A percentile compares a stretch with the other conserved stretches of the same genome.
Conservation (phyloP, 495 filamentous ascomycete species). For the Echria macrotheca region DNA sequence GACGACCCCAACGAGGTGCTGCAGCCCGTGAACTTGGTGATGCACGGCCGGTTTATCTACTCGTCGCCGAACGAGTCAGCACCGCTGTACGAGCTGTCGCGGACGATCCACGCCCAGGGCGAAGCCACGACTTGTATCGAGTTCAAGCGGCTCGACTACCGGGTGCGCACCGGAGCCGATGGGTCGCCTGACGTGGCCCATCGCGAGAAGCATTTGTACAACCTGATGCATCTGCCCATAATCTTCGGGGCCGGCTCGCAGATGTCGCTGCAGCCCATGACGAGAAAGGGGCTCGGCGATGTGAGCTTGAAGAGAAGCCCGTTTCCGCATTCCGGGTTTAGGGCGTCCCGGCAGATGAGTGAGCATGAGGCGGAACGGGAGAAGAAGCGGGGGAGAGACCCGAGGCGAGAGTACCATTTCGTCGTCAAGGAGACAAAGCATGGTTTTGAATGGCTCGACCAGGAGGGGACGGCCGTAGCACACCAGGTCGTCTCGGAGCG, state of each 20-base stretch:
- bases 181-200: slow-evolving; percentile 16
- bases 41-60: slow-evolving; percentile 26
- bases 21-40: slow-evolving; percentile 23
- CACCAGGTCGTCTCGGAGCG: slow-evolving; percentile 15
- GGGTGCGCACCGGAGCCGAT: slow-evolving; percentile 17
- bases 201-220: slow-evolving; percentile 24
- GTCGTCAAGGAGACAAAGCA: slow-evolving; percentile 18
- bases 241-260: slow-evolving; percentile 15
- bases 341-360: slow-evolving; percentile 14
- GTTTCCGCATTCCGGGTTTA: slow-evolving; percentile 21
- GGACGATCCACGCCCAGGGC: slow-evolving; percentile 20
- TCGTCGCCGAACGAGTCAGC: slow-evolving; percentile 16
- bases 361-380: slow-evolving; percentile 18
- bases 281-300: slow-evolving; percentile 19
- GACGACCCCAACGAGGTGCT: slow-evolving; percentile 24
- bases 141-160: slow-evolving; percentile 26
- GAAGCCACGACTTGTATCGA: slow-evolving; percentile 14
- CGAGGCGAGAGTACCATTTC: slow-evolving; percentile 17
- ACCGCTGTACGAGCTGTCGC: slow-evolving; percentile 27
- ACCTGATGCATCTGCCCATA: slow-evolving; percentile 19
- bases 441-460: slow-evolving; percentile 24
- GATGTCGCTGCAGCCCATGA: slow-evolving; percentile 15
- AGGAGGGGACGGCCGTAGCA: slow-evolving; percentile 22
- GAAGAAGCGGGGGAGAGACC: slow-evolving; percentile 7
- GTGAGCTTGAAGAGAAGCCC: slow-evolving; percentile 19